phyloP scores from a whole-genome alignment of 2,329 filamentous ascomycete genomes.

The Dactylella cylindrospora region DNA sequence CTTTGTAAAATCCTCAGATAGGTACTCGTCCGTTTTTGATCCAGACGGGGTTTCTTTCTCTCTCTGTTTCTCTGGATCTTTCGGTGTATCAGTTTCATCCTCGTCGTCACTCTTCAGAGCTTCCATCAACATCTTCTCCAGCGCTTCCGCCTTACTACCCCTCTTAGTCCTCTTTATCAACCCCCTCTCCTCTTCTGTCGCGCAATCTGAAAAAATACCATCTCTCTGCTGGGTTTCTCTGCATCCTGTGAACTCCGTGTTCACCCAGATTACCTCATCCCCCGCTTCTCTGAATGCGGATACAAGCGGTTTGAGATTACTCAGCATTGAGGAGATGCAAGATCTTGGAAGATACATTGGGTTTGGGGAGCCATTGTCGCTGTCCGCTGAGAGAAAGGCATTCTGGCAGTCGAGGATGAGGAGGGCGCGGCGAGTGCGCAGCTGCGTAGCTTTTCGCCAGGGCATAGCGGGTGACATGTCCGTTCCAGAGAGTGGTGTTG shows the following conservation, averaged over 20 bases:
- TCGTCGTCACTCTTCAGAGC: background rate
- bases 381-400: conserved; percentile 73
- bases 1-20: conserved; percentile 32
- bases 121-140: conserved; percentile 43
- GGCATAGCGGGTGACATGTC: conserved; percentile 7
- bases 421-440: conserved; percentile 65
- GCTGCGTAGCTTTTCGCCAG: conserved; percentile 27
- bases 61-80: conserved; percentile 29
- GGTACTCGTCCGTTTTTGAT: conserved; percentile 37
- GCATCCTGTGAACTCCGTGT: conserved; percentile 69
- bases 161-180: conserved; percentile 48
- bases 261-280: conserved; percentile 79
- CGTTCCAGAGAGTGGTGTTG: background rate
- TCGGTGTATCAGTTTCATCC: background rate
- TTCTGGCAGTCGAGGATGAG: conserved; percentile 86
- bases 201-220: conserved; percentile 54
- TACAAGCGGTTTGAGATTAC: conserved; percentile 67
- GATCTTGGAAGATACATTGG: conserved; percentile 66
- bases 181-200: conserved; percentile 49
- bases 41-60: background rate
- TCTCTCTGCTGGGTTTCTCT: conserved; percentile 59
- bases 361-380: conserved; percentile 62
- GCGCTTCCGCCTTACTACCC: conserved; percentile 43
- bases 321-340: conserved; percentile 61
- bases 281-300: conserved; percentile 71